Conservation (phyloP, 1,139 yeast genomes). For the Yamadazyma conglobata region DNA sequence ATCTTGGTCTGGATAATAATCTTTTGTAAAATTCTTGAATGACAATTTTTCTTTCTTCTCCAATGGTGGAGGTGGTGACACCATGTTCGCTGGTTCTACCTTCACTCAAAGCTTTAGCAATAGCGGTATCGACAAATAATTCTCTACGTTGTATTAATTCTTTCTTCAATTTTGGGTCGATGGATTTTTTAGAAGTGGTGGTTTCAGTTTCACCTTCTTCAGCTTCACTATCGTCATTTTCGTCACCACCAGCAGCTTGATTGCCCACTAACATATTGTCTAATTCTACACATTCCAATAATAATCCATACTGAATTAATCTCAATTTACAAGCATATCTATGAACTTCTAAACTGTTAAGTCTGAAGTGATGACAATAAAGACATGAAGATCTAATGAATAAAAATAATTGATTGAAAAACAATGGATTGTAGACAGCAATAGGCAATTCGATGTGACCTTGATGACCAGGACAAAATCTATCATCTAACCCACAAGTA, state of each 20-base stretch:
- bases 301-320: constrained; percentile 83
- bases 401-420: constrained; percentile 85
- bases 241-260: constrained; percentile 30
- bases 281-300: constrained; percentile 71
- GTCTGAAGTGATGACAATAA: constrained; percentile 82
- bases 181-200: constrained; percentile 20
- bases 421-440: constrained; percentile 92
- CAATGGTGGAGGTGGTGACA: constrained; percentile 75
- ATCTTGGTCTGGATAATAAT: constrained; percentile 72
- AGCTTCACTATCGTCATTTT: constrained; percentile 32
- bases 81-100: constrained; percentile 71
- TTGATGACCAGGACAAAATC: constrained; percentile 96
- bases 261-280: constrained; percentile 54
- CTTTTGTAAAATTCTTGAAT: constrained; percentile 75
- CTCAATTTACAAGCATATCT: constrained; percentile 73
- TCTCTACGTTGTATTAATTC: constrained; percentile 60
- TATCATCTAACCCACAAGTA: constrained; percentile 94
- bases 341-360: constrained; percentile 67
- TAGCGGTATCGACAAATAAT: constrained; percentile 63
- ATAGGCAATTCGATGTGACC: constrained; percentile 97
- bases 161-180: constrained; percentile 39
- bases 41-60: constrained; percentile 78
- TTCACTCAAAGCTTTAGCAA: constrained; percentile 71
- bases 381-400: constrained; percentile 83
- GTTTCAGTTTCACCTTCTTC: constrained; percentile 32